Percentiles rank a stretch among this genome's conserved stretches.
These are phyloP conservation scores for Scheffersomyces illinoinensis DNA, from an alignment of 1,139 yeast genomes.

Conservation along the genomic window DNA sequence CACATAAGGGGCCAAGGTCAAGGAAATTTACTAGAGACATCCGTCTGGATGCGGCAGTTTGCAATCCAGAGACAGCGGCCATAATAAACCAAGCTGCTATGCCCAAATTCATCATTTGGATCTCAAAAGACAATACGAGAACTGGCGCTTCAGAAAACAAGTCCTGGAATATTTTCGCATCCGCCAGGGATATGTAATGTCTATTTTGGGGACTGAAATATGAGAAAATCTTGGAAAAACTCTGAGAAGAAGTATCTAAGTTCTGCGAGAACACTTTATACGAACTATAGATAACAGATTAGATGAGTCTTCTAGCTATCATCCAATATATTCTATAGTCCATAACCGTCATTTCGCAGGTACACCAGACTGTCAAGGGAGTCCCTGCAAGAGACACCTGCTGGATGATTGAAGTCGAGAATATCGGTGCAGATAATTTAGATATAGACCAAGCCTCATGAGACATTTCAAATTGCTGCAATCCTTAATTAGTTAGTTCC, in stretches of 20 bases:
- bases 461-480: not conserved
- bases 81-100: not conserved
- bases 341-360: not conserved
- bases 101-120: not conserved
- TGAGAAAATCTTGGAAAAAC: not conserved
- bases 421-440: not conserved
- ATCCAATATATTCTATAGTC: not conserved
- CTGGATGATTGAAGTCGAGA: not conserved
- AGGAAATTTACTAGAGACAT: conserved; percentile 1
- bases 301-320: not conserved
- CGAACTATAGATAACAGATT: not conserved
- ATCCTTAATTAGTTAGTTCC: no score
- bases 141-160: not conserved
- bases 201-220: not conserved
- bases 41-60: not conserved
- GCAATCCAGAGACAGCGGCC: not conserved
- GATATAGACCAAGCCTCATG: not conserved
- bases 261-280: not conserved
- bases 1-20: conserved; percentile 13
- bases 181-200: not conserved
- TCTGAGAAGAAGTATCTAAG: not conserved
- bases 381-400: no score
- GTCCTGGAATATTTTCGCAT: not conserved
- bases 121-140: not conserved
- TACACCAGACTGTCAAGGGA: not conserved